Evolutionary conservation across 306 rosid species (phyloP).

Genomic region (Quercus parvula): DNA sequence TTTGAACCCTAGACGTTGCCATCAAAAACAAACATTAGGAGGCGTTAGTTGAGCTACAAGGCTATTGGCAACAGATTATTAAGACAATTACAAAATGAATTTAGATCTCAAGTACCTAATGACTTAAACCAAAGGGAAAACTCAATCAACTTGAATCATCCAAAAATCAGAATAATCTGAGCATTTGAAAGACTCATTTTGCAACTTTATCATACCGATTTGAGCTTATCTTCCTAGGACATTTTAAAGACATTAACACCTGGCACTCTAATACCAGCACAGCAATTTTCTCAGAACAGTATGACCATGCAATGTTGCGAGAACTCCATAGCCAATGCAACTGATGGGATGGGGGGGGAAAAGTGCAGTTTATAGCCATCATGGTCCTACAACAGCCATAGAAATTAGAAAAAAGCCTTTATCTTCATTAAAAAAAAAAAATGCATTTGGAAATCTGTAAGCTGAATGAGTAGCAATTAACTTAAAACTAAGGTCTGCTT

Average conservation of each 20-base stretch:
- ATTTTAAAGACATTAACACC: not conserved
- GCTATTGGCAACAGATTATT: no score
- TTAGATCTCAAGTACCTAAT: not conserved
- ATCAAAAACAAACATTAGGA: no score
- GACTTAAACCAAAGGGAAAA: not conserved
- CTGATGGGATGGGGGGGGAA: not conserved
- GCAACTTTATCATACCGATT: no score
- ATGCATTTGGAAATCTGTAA: no score
- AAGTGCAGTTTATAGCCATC: not conserved
- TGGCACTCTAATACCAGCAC: not conserved
- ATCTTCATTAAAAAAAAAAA: no score
- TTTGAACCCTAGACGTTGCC: no score
- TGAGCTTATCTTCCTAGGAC: no score
- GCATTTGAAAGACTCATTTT: not conserved
- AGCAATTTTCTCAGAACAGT: not conserved
- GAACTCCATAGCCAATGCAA: not conserved
- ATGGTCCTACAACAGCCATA: not conserved
- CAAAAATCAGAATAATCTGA: not conserved
- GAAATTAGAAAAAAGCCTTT: no score
- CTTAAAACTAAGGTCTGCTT: no score
- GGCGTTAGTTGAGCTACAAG: no score
- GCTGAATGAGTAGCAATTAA: no score
- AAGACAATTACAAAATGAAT: not conserved
- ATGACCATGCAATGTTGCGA: not conserved
- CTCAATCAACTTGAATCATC: constrained; percentile 4